Base-by-base conservation (phyloP, 805 yeast species). In the Saturnispora halmiae region DNA sequence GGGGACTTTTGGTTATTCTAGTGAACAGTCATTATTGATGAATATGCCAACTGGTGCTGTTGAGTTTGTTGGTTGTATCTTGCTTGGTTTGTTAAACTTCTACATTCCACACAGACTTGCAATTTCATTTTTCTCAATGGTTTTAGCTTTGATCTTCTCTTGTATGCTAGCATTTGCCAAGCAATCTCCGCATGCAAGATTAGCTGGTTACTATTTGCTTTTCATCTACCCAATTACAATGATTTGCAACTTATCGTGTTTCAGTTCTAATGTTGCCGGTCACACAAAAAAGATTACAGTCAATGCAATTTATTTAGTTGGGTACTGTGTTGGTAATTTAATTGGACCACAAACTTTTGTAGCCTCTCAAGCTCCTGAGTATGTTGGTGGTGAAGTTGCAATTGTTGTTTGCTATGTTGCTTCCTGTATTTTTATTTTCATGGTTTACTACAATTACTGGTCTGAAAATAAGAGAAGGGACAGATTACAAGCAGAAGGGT, bases 121-220 rank as follows among this genome's bases (percentile, higher is more conserved):
- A 3, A 41, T 54, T 24, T 49, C 50, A 38, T 47, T 43, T 24
- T 36, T 40, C 41, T 41, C 46, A 38, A 42, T 52, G 42, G 13
- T 41, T 18, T 27, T 50, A 8, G 41, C 40, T 13, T 37, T 53
- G n/a, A 21, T 28, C 21, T 27, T 33, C 9, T 21, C 35, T 18
- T 46, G 47, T 37, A 44, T 46, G 48, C 15, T 42, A 4, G 56
- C 60, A 19, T 49, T 47, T 38, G 52, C 52, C 4, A 14, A 32
- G 29, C 22, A 41, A 35, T 31, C 40, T 13, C 43, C 45, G 10
- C 38, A 44, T 7, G 51, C 50, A 37, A 46, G 48, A 34, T 42
- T 56, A n/a, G 53, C 59, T 14, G 61, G 62, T 15, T 51, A 51
- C 32, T 62, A 63, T 48, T 38, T 55, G 6, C 29, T 56, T 13